Base-by-base conservation (phyloP, 208 protist species). In the Trichomonas vaginalis region DNA sequence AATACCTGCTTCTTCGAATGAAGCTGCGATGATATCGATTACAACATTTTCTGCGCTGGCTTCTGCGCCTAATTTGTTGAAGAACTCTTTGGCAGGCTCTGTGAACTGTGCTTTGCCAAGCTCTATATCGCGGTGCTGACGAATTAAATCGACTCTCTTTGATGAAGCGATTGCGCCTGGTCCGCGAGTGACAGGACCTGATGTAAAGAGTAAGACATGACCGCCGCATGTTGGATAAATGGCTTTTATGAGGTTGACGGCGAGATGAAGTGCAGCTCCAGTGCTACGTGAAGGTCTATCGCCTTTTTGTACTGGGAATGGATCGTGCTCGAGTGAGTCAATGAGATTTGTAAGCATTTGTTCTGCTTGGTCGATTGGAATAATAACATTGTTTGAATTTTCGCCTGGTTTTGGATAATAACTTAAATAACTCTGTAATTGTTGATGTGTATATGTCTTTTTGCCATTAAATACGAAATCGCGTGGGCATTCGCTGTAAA, bases 81-180 rank as follows among this genome's bases (percentile, higher is more conserved):
- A 99, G 96, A 98, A 99, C 96, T 97, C 97, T 37, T 83, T 48
- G 23, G 98, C 96, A 96, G 98, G 97, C 27, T 96, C 97, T 62
- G 37, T 51, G 0, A 95, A 90, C n/a, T 21, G 35, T 35, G 95
- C 95, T 0, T 95, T 95, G 0, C 88, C 96, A 51, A 95, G 97
- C 90, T 98, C 97, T 70, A 99, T 98, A 96, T 99, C 99, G 79
- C 97, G 97, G 96, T 99, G 98, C 40, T 97, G 98, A 56, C 99
- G 98, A 88, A 99, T 99, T 96, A 98, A 97, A 92, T 99, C 98
- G 79, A 98, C 98, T 15, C 98, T 96, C 48, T 98, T 98, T 14
- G 98, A 97, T 48, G 97, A 97, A 42, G 99, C 98, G 35, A 98
- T 97, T 51, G 95, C 46, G 0, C 92, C 95, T n/a, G 96, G 95